A percentile compares a stretch with the other conserved stretches of the same genome.
phyloP scores from a whole-genome alignment of 2,329 filamentous ascomycete species.

The Claviceps sp. region DNA sequence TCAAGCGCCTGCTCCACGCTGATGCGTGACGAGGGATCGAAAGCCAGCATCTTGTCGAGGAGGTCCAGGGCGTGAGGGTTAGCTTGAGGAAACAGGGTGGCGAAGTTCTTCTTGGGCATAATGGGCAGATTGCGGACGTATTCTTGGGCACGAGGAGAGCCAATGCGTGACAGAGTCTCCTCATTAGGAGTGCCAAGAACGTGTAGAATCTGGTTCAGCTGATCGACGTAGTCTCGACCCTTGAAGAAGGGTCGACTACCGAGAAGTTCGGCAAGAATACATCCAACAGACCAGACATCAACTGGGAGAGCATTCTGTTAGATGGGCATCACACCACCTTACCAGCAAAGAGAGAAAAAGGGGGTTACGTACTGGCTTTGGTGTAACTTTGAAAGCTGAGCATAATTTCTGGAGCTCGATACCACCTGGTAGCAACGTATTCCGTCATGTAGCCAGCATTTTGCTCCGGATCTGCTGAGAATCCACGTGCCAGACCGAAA shows the following conservation, averaged over 20 bases:
- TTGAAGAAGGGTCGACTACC: conserved; percentile 98
- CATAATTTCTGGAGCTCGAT: conserved; percentile 92
- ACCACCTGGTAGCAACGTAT: conserved; percentile 97
- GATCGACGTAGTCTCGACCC: conserved; percentile 96
- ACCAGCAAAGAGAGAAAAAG: neutral
- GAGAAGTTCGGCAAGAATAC: conserved; percentile 89
- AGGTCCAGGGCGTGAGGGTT: conserved; percentile 94
- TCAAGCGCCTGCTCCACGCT: conserved; percentile 90
- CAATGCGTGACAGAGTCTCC: conserved; percentile 85
- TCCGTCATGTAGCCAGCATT: conserved; percentile 99
- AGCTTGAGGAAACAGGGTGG: conserved; percentile 77
- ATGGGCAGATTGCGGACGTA: conserved; percentile 93
- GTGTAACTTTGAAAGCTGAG: conserved; percentile 99
- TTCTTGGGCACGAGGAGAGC: conserved; percentile 89
- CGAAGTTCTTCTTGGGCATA: conserved; percentile 90
- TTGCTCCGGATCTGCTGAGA: conserved; percentile 93
- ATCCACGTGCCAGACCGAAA: conserved; percentile 90
- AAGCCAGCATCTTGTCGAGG: conserved; percentile 92
- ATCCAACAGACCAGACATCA: conserved; percentile 98
- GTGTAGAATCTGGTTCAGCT: conserved; percentile 97
- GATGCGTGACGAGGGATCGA: conserved; percentile 87
- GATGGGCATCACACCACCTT: neutral
- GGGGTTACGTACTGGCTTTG: conserved; percentile 77
- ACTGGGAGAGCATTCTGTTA: conserved; percentile 38
- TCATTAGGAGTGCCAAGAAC: conserved; percentile 95